Base-by-base conservation (phyloP, 2,329 filamentous ascomycete genomes). In the Fonsecaea multimorphosa region DNA sequence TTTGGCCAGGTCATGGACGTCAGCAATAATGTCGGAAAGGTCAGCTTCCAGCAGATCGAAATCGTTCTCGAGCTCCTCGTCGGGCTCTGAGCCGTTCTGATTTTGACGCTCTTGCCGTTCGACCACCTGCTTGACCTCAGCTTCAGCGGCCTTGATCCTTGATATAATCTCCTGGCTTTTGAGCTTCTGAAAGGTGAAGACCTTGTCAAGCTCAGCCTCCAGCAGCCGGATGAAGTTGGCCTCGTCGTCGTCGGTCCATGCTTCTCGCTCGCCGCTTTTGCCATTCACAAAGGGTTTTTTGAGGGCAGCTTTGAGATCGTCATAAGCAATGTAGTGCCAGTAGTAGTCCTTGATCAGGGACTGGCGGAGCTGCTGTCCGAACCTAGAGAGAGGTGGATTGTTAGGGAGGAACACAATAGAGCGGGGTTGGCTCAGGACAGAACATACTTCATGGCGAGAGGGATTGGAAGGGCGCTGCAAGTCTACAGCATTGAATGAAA, bases 271-370 rank as follows among this genome's bases (percentile, higher is more conserved):
- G n/a, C 80, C 79, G 61, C 78, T 75, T 69, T 80, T 83, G 46
- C 80, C 74, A 65, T 77, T 80, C 66, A 88, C 86, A 71, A 85
- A 90, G 66, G 89, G 86, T 66, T 86, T 88, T 80, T 94, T 95
- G 68, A 99, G 88, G 71, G 92, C 89, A 72, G 86, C 84, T 82
- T 99, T 99, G 57, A 99, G 86, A 71, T 90, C 91, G 78, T 97
- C 93, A 82, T 99, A 99, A 81, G 92, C 91, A 80, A 99, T 97
- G 82, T 99, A 99, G 83, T 97, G 92, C 89, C 93, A 97, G 78
- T 93, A 89, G 82, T 96, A 99, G 81, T 98, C 93, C 83, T 91
- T 93, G 80, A 98, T 96, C 76, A 97, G 86, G 77, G 93, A 97
- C 75, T 92, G 94, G 71, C 92, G 92, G 75, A 99, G 88, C 85